Conservation (phyloP, 2,329 filamentous ascomycete genomes). For the Cladosporium oxysporum region DNA sequence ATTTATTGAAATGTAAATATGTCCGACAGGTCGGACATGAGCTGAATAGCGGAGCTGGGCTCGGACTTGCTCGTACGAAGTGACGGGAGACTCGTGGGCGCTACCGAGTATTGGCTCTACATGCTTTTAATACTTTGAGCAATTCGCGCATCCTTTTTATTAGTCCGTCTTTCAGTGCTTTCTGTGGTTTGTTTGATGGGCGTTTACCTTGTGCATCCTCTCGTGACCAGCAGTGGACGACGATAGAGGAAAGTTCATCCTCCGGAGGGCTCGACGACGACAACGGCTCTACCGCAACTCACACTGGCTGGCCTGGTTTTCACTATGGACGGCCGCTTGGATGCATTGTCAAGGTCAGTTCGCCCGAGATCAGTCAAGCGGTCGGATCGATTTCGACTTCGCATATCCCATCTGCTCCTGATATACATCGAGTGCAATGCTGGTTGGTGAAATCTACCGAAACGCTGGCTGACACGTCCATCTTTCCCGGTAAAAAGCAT, state of each 20-base stretch:
- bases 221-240: neutral
- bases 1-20: no score
- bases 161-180: neutral
- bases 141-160: neutral
- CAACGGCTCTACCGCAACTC: neutral
- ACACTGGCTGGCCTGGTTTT: neutral
- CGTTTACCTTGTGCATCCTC: neutral
- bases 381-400: no score
- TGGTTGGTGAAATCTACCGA: neutral
- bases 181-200: neutral
- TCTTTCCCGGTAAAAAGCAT: slow-evolving; percentile 22
- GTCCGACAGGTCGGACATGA: no score
- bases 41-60: no score
- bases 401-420: neutral
- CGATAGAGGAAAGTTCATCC: neutral
- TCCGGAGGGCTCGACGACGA: neutral
- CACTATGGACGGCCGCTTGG: neutral
- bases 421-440: neutral
- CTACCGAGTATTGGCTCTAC: no score
- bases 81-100: neutral
- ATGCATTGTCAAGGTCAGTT: neutral
- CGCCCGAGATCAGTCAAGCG: neutral
- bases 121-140: neutral
- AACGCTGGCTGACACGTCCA: neutral
- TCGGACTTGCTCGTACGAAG: no score